Conservation (phyloP, 352 stramenopile genomes). For the Phytophthora quininea region DNA sequence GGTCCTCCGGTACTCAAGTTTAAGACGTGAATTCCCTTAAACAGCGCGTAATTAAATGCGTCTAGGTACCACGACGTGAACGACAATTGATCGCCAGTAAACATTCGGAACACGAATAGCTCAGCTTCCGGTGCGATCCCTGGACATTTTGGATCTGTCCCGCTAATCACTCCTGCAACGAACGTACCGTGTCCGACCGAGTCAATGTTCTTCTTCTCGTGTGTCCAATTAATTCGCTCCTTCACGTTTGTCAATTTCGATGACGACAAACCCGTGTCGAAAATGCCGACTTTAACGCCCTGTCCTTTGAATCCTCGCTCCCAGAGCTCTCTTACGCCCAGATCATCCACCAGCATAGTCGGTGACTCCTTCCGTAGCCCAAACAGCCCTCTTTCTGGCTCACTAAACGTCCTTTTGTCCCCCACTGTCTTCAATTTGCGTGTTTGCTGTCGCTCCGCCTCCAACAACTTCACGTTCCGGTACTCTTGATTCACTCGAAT, state of each 20-base stretch:
- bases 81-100: slow-evolving; percentile 84
- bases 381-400: slow-evolving; percentile 22
- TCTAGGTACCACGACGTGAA: slow-evolving; percentile 93
- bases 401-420: slow-evolving; percentile 23
- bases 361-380: slow-evolving; percentile 31
- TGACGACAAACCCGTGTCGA: slow-evolving; percentile 82
- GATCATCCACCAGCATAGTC: slow-evolving; percentile 49
- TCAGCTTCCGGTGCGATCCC: slow-evolving; percentile 81
- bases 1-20: slow-evolving; percentile 88
- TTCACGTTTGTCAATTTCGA: slow-evolving; percentile 66
- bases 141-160: slow-evolving; percentile 61
- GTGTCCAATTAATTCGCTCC: slow-evolving; percentile 87
- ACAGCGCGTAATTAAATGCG: slow-evolving; percentile 90
- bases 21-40: slow-evolving; percentile 75
- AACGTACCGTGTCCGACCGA: slow-evolving; percentile 86
- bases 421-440: slow-evolving; percentile 22
- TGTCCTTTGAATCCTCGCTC: slow-evolving; percentile 67
- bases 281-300: slow-evolving; percentile 85
- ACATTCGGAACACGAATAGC: slow-evolving; percentile 86
- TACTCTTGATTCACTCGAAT: slow-evolving; percentile 61
- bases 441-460: slow-evolving; percentile 9
- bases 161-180: slow-evolving; percentile 76
- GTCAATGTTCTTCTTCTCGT: slow-evolving; percentile 81
- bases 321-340: slow-evolving; percentile 63
- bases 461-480: slow-evolving; percentile 40